Evolutionary conservation across 805 yeast species (phyloP).

Genomic region (Diddensiella transvaalensis): DNA sequence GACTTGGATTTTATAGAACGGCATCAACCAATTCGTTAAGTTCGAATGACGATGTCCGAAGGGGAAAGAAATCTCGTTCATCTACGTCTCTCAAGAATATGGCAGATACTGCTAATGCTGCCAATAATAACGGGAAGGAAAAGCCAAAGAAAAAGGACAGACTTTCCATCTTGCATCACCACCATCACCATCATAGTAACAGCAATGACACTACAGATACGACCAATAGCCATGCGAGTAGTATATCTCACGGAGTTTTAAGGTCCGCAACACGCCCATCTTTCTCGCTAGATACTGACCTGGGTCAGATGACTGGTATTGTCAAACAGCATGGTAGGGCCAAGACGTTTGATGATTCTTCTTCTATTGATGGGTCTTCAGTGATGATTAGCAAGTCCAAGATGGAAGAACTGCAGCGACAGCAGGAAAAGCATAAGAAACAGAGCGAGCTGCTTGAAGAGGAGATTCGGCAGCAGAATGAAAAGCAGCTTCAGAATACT

Average conservation of each 20-base stretch:
- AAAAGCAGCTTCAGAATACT: neutral
- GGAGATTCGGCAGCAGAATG: constrained; percentile 16
- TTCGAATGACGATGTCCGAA: neutral
- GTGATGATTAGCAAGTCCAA: constrained; percentile 1
- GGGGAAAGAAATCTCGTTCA: neutral
- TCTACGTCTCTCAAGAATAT: neutral
- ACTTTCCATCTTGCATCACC: neutral
- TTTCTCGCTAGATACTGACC: constrained; percentile 41
- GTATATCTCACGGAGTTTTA: neutral
- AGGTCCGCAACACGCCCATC: neutral
- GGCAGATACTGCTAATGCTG: neutral
- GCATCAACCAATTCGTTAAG: neutral
- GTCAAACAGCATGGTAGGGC: constrained; percentile 24
- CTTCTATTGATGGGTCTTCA: neutral
- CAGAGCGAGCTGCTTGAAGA: constrained; percentile 18
- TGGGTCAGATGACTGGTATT: constrained; percentile 51
- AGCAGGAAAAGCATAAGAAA: constrained; percentile 2
- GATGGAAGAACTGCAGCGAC: constrained; percentile 1
- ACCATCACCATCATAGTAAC: neutral
- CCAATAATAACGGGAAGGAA: neutral
- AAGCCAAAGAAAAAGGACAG: neutral
- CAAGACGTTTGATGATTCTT: constrained; percentile 1
- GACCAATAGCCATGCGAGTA: neutral
- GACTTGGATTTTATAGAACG: neutral
- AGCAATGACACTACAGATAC: neutral